These are phyloP conservation scores for Oxytropis ochrocephala DNA, from an alignment of 306 rosid genomes.

Conservation along the genomic window DNA sequence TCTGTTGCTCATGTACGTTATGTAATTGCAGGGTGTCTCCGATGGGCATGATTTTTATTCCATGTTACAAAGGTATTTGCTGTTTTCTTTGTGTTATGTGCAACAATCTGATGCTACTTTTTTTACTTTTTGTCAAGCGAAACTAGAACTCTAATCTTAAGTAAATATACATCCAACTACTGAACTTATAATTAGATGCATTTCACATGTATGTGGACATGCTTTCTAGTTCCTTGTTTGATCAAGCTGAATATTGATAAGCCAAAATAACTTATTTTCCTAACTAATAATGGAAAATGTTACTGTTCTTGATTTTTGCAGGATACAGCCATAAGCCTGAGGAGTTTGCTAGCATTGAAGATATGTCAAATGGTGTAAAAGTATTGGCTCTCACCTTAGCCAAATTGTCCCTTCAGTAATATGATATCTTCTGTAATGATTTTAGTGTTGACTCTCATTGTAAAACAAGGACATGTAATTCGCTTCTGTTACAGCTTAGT, in stretches of 20 bases:
- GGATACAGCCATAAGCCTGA: slow-evolving; percentile 99
- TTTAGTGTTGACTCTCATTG: slow-evolving; percentile 3
- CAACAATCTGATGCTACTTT: neutral
- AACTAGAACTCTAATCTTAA: neutral
- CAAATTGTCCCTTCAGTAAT: slow-evolving; percentile 65
- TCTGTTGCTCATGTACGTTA: slow-evolving; percentile 16
- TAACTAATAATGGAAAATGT: neutral
- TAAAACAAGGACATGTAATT: slow-evolving; percentile 14
- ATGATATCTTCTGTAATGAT: slow-evolving; percentile 12
- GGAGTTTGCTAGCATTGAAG: slow-evolving; percentile 61
- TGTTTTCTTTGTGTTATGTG: neutral
- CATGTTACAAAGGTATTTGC: slow-evolving; percentile 83
- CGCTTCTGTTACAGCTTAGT: slow-evolving; percentile 2
- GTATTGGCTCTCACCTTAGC: slow-evolving; percentile 79
- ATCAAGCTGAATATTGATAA: neutral
- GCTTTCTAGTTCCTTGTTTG: neutral
- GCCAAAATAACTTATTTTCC: neutral
- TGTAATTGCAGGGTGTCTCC: slow-evolving; percentile 65
- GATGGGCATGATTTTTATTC: slow-evolving; percentile 97
- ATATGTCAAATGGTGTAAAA: slow-evolving; percentile 81
- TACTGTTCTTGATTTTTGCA: slow-evolving; percentile 32
- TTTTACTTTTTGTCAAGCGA: neutral
- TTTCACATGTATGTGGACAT: neutral
- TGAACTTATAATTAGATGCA: neutral
- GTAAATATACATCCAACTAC: neutral